Evolutionary conservation across 495 filamentous ascomycete genomes (phyloP), one percentile per base, ranked within the genome.

Genomic region (Lasiosphaeria miniovina): DNA sequence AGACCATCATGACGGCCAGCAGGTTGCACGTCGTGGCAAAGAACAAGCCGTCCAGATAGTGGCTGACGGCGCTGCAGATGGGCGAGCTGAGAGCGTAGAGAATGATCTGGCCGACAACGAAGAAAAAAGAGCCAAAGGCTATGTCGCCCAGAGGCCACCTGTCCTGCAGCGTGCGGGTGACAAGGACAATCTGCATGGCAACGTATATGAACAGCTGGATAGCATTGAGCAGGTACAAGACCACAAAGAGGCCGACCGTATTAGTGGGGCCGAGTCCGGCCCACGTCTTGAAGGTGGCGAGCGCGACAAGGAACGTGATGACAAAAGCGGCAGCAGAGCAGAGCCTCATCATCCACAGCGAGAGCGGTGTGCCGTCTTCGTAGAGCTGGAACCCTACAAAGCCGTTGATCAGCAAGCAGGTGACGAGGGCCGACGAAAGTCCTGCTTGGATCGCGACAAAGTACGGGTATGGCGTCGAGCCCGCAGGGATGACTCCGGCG

Each of bases 361-460:
- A 97, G 40, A 97, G 81, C 7, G 87, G 87, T 2, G 94, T 99
- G n/a, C 94, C 94, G 71, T 99, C 94, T 74, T 99, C 94, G 73
- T 98, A 99, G 5, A 99, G 82, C 75, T 98, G 95, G 76, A 98
- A 99, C 40, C 94, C 94, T 45, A 99, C 93, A 70, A 99, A 99
- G 35, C 95, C 94, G 72, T 98, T 98, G 80, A 99, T 89, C 57
- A 98, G 77, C 45, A 99, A 80, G 74, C 88, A 95, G 9, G 89
- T 93, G 71, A 91, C 90, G 17, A 94, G 78, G 10, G 94, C 91
- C 15, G 91, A 96, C n/a, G 86, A 78, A 59, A 99, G 80, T n/a
- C 95, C 94, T 61, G 85, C 85, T 69, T 99, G 94, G 12, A 87
- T 86, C 35, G 93, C 89, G 63, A 88, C 87, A 65, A 99, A 97